Base-by-base conservation (phyloP, 73 alveolate genomes). In the Halteria grandinella region DNA sequence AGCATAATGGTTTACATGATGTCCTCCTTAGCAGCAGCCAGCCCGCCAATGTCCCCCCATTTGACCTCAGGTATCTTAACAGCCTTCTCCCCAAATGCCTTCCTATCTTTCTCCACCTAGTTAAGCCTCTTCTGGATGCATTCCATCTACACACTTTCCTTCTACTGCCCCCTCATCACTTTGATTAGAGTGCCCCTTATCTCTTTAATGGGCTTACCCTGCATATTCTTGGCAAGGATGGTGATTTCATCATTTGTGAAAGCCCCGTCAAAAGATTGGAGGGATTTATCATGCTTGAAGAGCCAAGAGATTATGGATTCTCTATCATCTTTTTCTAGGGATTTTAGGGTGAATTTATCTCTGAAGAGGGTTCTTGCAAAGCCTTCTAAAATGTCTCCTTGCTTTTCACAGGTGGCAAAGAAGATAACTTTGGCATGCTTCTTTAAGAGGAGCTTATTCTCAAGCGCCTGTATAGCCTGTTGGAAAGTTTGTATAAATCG, bases 11-110 rank as follows among this genome's bases (percentile, higher is more conserved):
- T 93, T 41, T 93, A 77, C 21, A 83, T 48, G 18, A 94, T 91
- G 48, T 92, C 99, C 43, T 92, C 85, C 34, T 92, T 94, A 1
- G 97, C 97, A 18, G 55, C 84, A n/a, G 79, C 89, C 53, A 94
- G 86, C n/a, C 99, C 99, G 12, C 99, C 99, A 5, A 94, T 91
- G 69, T 94, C 99, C 41, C 76, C 95, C 97, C 96, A 91, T 48
- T 75, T 93, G 4, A 87, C 90, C 47, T 82, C 86, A 0, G 97
- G 97, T 1, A 90, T 79, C 51, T 75, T 62, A 3, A 88, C 54
- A 0, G 83, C 59, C 3, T 75, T 43, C 24, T 71, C 87, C 3
- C 88, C 91, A 24, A 57, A 64, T 0, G 88, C 53, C 51, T 69
- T 77, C 55, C 79, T 57, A 20, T 60, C 29, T 49, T 72, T 59